Evolutionary conservation across 2,329 filamentous ascomycete species (phyloP), one percentile per base, ranked within the genome.

Genomic region (Westerdykella aurantiaca): DNA sequence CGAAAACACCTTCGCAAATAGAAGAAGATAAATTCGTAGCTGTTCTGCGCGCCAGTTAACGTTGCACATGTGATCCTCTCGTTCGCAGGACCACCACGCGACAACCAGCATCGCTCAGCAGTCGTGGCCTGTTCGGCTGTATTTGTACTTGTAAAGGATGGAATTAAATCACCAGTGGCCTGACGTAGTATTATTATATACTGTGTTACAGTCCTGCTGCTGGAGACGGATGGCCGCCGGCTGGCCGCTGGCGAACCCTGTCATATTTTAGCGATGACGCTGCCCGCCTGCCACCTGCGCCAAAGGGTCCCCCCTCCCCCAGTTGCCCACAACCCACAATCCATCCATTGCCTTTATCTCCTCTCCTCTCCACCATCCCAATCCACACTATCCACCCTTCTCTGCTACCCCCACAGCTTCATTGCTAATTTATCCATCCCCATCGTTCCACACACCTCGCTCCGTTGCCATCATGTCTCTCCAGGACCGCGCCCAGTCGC

Each of bases 401-500:
- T 21, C 35, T 16, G 25, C 16, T 34, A 37, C 13, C 34, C 33
- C 3, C 39, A 11, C 38, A 21, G 17, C 35, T 33, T 29, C 34
- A 31, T 17, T 35, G 22, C 11, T 22, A 18, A 13, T n/a, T n/a
- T 18, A 13, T 33, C 13, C 18, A 38, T 33, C 37, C 37, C 42
- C 14, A 34, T 35, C 39, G 42, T 41, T 45, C 46, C 35, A 43
- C 5, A 6, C n/a, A 35, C 5, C 33, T 16, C 33, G 17, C n/a
- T 18, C 10, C 25, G 25, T 35, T 51, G 53, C 53, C 58, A 79
- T 62, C 58, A 88, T 88, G 84, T 83, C 83, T 69, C 77, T 83
- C 58, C 85, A 88, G 72, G 85, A 88, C 61, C 83, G 82, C 70
- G 80, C 84, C 55, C 84, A 88, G 70, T 77, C 85, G 62, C 84